Base-by-base conservation (phyloP, 306 rosid species). In the Parietaria judaica region DNA sequence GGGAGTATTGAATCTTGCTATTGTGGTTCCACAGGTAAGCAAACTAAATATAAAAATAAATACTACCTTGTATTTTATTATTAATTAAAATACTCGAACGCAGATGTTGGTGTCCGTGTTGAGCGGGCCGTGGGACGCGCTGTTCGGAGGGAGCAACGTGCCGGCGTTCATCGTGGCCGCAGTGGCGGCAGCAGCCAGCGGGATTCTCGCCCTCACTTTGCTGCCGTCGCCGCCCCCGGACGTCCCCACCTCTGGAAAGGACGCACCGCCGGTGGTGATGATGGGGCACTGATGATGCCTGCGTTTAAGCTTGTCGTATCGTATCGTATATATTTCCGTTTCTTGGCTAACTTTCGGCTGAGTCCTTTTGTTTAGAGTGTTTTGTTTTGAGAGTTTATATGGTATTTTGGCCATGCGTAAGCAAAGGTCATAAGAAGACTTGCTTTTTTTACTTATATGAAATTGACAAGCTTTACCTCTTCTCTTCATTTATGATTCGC, bases 101-200 rank as follows among this genome's bases (percentile, higher is more conserved):
- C 70, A 90, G 88, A 86, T 88, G 86, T 5, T 92, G 6, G 86
- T 92, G 7, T 92, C 96, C 0, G 77, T 88, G 15, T 17, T 48
- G 7, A 88, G 95, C 60, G 95, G 98, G 56, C 89, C 84, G 0
- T 79, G 84, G 84, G 96, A 92, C 64, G 82, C 70, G 1, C 60
- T 67, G 8, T 88, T 92, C 43, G 95, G 96, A 2, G 98, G 95
- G 0, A 95, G 98, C 0, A 92, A 92, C 73, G 65, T 88, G 61
- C 95, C 98, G 0, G 98, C 96, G 1, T 92, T 92, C 31, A 85
- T 92, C 64, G 81, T 79, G 65, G 98, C 84, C 0, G 95, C 86
- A 0, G 44, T 92, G 14, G 75, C 96, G 0, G 92, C 98, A 0
- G 66, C 74, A 0, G 67, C 60, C 1, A 88, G 98, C 44, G 85